phyloP scores from a whole-genome alignment of 2,329 filamentous ascomycete genomes.

The Herpotrichia juniperi region DNA sequence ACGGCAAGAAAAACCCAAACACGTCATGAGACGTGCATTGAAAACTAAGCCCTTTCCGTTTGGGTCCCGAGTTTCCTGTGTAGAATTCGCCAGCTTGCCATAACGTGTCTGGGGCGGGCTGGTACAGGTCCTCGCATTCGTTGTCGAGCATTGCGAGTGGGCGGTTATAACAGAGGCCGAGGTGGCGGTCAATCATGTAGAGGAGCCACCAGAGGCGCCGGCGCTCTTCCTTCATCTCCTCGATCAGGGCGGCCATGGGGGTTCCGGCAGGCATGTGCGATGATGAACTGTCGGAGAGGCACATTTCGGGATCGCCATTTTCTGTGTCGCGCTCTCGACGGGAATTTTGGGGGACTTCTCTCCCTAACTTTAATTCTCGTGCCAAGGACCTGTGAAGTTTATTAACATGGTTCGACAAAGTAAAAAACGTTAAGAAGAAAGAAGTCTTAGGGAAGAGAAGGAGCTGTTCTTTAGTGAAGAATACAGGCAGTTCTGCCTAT shows the following conservation, averaged over 20 bases:
- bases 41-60: conserved; percentile 70
- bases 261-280: conserved; percentile 34
- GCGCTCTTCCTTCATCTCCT: conserved; percentile 75
- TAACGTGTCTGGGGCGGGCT: conserved; percentile 82
- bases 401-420: not conserved
- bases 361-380: conserved; percentile 84
- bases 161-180: conserved; percentile 89
- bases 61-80: conserved; percentile 48
- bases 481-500: too few relatives aligned
- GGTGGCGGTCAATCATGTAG: conserved; percentile 86
- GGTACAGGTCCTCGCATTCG: conserved; percentile 81
- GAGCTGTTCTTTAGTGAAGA: too few relatives aligned
- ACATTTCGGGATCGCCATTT: conserved; percentile 46
- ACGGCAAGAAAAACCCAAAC: conserved; percentile 87
- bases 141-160: conserved; percentile 81
- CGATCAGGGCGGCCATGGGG: conserved; percentile 42
- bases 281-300: conserved; percentile 35
- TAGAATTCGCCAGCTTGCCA: conserved; percentile 87
- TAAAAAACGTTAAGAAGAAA: too few relatives aligned
- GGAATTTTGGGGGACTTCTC: conserved; percentile 72
- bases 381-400: conserved; percentile 64
- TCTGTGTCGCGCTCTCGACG: conserved; percentile 44
- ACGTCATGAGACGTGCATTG: conserved; percentile 87
- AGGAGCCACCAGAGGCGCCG: conserved; percentile 92
- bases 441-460: too few relatives aligned